Conservation (phyloP, 2,329 filamentous ascomycete genomes). For the Penicillium sp. region DNA sequence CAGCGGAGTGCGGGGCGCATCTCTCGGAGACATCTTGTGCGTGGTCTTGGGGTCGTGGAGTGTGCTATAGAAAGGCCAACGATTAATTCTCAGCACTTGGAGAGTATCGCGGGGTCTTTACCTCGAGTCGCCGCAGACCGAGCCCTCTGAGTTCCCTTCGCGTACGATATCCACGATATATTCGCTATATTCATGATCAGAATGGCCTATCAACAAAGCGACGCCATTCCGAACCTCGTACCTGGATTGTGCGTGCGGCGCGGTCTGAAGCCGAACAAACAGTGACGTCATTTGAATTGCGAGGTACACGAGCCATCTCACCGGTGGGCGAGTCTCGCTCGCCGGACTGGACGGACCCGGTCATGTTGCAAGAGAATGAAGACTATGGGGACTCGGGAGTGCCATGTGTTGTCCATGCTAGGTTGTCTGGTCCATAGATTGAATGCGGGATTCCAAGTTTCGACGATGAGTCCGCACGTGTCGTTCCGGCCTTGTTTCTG, state of each 20-base stretch:
- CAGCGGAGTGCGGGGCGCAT: slow-evolving; percentile 3
- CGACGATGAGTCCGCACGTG: background rate
- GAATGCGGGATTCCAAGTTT: background rate
- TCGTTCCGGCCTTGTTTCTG: background rate
- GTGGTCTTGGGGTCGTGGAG: slow-evolving; percentile 58
- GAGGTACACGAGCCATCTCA: background rate
- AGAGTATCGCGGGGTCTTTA: slow-evolving; percentile 30
- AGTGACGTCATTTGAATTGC: slow-evolving; percentile 18
- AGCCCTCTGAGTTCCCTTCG: slow-evolving; percentile 69
- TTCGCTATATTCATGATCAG: slow-evolving; percentile 52
- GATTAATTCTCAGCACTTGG: background rate
- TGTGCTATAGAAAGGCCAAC: slow-evolving; percentile 35
- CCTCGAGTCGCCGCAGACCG: slow-evolving; percentile 68
- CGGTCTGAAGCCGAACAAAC: slow-evolving; percentile 1
- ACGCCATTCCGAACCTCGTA: slow-evolving; percentile 1
- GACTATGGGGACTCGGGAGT: too few species aligned
- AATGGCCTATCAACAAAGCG: background rate
- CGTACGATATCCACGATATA: slow-evolving; percentile 73
- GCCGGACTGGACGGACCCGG: too few species aligned
- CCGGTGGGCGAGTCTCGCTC: background rate
- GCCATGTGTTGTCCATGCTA: too few species aligned
- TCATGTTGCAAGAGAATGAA: background rate
- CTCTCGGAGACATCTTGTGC: slow-evolving; percentile 43
- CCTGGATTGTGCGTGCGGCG: slow-evolving; percentile 22
- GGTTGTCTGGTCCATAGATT: too few species aligned